phyloP scores from a whole-genome alignment of 1,284 basidiomycete genomes.

The Heterobasidion parviporum region DNA sequence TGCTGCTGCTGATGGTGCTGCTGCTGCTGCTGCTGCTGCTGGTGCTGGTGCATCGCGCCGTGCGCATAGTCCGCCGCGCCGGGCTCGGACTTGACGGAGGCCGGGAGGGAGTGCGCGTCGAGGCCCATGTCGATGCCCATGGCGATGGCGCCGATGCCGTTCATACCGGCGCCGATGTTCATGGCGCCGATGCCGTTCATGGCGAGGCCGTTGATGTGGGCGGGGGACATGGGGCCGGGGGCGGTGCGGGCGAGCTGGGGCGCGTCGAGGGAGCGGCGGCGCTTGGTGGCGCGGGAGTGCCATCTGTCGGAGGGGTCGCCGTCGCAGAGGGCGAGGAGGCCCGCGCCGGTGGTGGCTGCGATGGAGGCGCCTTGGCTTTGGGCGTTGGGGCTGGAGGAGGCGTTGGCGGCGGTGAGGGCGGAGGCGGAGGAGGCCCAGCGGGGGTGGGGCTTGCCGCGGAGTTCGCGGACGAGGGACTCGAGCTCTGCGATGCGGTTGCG shows the following conservation, averaged over 20 bases:
- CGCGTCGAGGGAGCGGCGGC: slow-evolving; percentile 17
- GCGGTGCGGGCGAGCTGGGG: slow-evolving; percentile 3
- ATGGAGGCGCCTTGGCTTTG: slow-evolving; percentile 48
- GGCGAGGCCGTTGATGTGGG: not conserved
- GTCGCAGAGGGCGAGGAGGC: slow-evolving; percentile 62
- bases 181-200: not conserved
- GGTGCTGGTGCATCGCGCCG: not conserved
- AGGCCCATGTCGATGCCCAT: not conserved
- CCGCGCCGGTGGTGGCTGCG: slow-evolving; percentile 18
- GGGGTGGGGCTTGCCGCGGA: slow-evolving; percentile 75
- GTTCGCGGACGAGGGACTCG: slow-evolving; percentile 79
- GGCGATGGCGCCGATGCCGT: not conserved
- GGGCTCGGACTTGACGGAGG: slow-evolving; percentile 28
- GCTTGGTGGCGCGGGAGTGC: slow-evolving; percentile 75
- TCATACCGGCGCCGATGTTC: not conserved
- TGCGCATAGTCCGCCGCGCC: slow-evolving; percentile 10
- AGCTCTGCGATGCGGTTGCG: slow-evolving; percentile 83
- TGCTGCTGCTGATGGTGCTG: too few relatives aligned
- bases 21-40: too few relatives aligned
- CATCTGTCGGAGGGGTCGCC: slow-evolving; percentile 74
- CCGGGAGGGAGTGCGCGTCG: slow-evolving; percentile 4
- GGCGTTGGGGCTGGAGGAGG: slow-evolving; percentile 79
- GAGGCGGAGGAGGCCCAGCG: slow-evolving; percentile 60
- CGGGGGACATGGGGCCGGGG: not conserved
- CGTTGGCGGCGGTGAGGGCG: slow-evolving; percentile 67